Conservation (phyloP, 164 flowering plant species). For the Macadamia integrifolia region DNA sequence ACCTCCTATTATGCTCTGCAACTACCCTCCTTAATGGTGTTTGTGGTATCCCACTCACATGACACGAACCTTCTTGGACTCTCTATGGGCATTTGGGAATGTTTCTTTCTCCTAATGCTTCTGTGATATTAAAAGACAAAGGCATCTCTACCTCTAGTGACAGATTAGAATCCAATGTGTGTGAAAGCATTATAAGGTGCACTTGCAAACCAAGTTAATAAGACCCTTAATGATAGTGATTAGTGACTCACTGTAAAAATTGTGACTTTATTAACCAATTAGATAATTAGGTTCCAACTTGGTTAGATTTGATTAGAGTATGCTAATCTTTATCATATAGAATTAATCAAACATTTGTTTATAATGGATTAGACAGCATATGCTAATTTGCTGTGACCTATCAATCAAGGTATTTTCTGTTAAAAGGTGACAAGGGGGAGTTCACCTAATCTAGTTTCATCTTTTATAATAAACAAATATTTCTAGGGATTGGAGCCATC, state of each 20-base stretch:
- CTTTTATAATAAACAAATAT: slow-evolving; percentile 11
- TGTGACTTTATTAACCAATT: not conserved
- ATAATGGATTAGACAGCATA: not conserved
- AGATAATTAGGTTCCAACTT: not conserved
- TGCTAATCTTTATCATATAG: too few species aligned
- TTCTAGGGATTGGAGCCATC: slow-evolving; percentile 26
- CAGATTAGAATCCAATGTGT: slow-evolving; percentile 47
- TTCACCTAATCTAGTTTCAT: slow-evolving; percentile 24
- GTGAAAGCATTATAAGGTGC: slow-evolving; percentile 1
- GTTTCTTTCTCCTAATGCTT: slow-evolving; percentile 22
- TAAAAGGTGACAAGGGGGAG: slow-evolving; percentile 20
- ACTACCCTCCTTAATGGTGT: slow-evolving; percentile 2
- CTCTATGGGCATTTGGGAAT: slow-evolving; percentile 9
- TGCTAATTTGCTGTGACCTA: slow-evolving; percentile 4
- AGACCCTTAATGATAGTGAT: too few species aligned
- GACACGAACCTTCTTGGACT: slow-evolving; percentile 12
- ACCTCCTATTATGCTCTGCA: slow-evolving; percentile 6
- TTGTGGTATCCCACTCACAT: slow-evolving; percentile 19
- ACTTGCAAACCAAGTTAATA: too few species aligned
- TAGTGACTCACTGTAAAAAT: too few species aligned
- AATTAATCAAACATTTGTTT: not conserved
- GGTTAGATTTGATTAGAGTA: too few species aligned
- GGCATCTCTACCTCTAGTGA: not conserved
- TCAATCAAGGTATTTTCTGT: slow-evolving; percentile 1
- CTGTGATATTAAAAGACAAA: slow-evolving; percentile 15